Conservation (phyloP, 2,329 filamentous ascomycete genomes). For the Sporothrix luriei region DNA sequence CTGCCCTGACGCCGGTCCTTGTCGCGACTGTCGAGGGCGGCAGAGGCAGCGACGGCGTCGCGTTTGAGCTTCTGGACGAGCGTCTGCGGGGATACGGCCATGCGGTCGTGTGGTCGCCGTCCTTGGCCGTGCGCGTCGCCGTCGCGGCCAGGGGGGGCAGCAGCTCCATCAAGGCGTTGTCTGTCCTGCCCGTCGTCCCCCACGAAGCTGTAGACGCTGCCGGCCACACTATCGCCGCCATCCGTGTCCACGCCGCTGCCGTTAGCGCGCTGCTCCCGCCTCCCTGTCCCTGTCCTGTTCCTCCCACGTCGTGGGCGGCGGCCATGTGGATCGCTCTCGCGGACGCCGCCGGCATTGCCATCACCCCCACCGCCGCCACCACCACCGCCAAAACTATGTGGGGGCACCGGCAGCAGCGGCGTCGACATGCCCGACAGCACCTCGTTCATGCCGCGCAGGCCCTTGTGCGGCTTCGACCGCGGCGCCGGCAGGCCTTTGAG, state of each 20-base stretch:
- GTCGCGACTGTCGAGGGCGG: conserved; percentile 27
- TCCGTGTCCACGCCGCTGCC: conserved; percentile 15
- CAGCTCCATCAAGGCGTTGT: too few species aligned
- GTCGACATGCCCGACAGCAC: conserved; percentile 59
- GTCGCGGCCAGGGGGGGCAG: background rate
- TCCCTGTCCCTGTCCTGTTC: background rate
- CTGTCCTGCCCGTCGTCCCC: conserved; percentile 47
- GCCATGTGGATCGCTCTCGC: background rate
- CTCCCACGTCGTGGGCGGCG: background rate
- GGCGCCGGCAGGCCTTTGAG: conserved; percentile 84
- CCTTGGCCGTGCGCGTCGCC: background rate
- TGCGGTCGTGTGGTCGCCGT: conserved; percentile 26
- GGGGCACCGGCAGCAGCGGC: conserved; percentile 52
- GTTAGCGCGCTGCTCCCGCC: background rate
- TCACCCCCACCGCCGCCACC: too few species aligned
- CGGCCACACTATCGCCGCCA: conserved; percentile 25
- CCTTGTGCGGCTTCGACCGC: conserved; percentile 72
- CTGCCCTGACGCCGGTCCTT: conserved; percentile 38
- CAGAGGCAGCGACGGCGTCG: conserved; percentile 1
- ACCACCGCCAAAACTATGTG: background rate
- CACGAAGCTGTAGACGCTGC: background rate
- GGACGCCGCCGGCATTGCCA: background rate
- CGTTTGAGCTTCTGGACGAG: conserved; percentile 37
- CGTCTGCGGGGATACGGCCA: conserved; percentile 38
- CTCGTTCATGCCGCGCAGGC: conserved; percentile 66